Evolutionary conservation across 345 rosid genomes (phyloP), one percentile per base, ranked within the genome.

Genomic region (Pistacia atlantica): DNA sequence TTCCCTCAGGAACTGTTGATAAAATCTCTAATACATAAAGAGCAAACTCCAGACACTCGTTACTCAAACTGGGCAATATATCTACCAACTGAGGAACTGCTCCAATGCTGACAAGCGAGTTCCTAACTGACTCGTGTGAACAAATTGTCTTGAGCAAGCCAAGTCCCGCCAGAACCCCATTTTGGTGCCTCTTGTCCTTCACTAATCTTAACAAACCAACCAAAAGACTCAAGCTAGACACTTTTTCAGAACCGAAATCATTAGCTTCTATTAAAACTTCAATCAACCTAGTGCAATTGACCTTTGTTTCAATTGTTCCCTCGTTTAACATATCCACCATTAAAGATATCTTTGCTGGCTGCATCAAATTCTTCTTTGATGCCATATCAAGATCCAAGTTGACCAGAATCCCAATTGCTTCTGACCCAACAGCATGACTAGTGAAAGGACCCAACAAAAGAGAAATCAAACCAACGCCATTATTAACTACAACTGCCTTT

Each of bases 261-360:
- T 42, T 42, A 54, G 55, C 81, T 33, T 83, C 85, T 66, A 84
- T 86, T 71, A 92, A 83, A 67, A 79, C 77, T n/a, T 80, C 82
- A 56, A 92, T 86, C 87, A 92, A 82, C 33, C 76, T 84, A 0
- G 90, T 84, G 16, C 89, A 87, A 4, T 92, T 92, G 62, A 90
- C 72, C 80, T 87, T 92, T 2, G 94, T 92, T 18, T 90, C 94
- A 42, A 82, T 90, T 0, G 90, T 84, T 20, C 97, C 97, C 78
- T 90, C 97, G 59, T 92, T 90, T 82, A 92, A 75, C 81, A 90
- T 87, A 79, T 90, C 97, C 61, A 87, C 94, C 82, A 92, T 85
- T 76, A 89, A 82, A 3, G 97, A 90, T 69, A 89, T 78, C 75
- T 83, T 90, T 1, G 94, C 89, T 0, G 97, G 94, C 37, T 92